phyloP scores from a whole-genome alignment of 2,329 filamentous ascomycete species.

The Ascochyta viciae-villosae region DNA sequence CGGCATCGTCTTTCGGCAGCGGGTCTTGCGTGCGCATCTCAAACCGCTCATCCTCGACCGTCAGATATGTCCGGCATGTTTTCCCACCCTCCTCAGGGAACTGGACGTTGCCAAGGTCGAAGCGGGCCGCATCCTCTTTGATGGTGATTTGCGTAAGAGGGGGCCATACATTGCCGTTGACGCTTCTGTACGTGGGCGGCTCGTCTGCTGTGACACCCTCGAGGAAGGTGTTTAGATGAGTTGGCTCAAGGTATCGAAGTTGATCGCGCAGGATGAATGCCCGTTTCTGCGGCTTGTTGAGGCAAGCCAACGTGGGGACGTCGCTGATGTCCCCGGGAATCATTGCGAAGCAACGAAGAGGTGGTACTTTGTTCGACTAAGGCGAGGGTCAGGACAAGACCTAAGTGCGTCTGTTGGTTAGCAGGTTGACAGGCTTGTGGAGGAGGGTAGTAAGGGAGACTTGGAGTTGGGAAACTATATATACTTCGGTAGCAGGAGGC shows the following conservation, averaged over 20 bases:
- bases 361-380: neutral
- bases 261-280: constrained; percentile 37
- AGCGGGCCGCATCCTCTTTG: constrained; percentile 27
- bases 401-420: neutral
- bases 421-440: neutral
- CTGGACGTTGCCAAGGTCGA: constrained; percentile 42
- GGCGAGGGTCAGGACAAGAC: neutral
- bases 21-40: constrained; percentile 30
- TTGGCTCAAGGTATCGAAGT: constrained; percentile 31
- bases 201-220: constrained; percentile 34
- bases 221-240: constrained; percentile 39
- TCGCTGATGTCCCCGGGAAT: constrained; percentile 18
- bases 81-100: constrained; percentile 26
- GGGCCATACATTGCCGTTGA: constrained; percentile 33
- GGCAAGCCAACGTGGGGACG: constrained; percentile 23
- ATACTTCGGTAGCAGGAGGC: neutral
- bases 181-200: constrained; percentile 36
- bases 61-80: constrained; percentile 22
- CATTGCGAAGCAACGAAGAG: neutral
- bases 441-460: neutral
- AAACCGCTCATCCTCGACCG: constrained; percentile 27
- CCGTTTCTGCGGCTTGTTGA: constrained; percentile 40
- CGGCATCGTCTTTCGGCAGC: constrained; percentile 25
- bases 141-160: constrained; percentile 29
- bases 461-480: neutral